Conservation (phyloP, 2,329 filamentous ascomycete genomes). For the Macroventuria anomochaeta region DNA sequence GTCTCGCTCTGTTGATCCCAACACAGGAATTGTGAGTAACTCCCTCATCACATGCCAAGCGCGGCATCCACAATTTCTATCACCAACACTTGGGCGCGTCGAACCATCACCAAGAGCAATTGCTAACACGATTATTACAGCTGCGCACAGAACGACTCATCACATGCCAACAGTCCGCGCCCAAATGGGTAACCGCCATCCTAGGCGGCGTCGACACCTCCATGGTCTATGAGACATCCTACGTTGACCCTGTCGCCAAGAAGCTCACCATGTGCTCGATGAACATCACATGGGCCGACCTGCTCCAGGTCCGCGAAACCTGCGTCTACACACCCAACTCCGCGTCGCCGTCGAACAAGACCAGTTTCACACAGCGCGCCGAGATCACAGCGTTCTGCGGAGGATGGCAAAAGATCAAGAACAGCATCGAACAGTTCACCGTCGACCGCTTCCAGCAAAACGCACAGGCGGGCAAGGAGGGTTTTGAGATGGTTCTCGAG, state of each 20-base stretch:
- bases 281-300: conserved; percentile 91
- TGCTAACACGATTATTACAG: conserved; percentile 47
- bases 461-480: conserved; percentile 85
- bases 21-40: conserved; percentile 69
- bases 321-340: conserved; percentile 77
- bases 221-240: conserved; percentile 93
- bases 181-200: conserved; percentile 80
- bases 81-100: conserved; percentile 1
- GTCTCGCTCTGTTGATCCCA: conserved; percentile 69
- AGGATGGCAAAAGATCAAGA: conserved; percentile 96
- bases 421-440: conserved; percentile 90
- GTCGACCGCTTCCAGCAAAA: conserved; percentile 92
- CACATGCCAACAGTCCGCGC: conserved; percentile 69
- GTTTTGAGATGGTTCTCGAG: conserved; percentile 91
- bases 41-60: conserved; percentile 15
- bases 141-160: conserved; percentile 74
- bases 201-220: conserved; percentile 81
- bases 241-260: conserved; percentile 82
- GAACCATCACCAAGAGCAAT: not conserved
- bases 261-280: conserved; percentile 96
- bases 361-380: conserved; percentile 86
- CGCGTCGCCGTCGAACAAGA: conserved; percentile 61
- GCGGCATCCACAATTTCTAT: not conserved
- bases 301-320: conserved; percentile 91
- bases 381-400: conserved; percentile 93